Evolutionary conservation across 352 stramenopile species (phyloP), one percentile per base, ranked within the genome.

Genomic region (Phytophthora crassamura): DNA sequence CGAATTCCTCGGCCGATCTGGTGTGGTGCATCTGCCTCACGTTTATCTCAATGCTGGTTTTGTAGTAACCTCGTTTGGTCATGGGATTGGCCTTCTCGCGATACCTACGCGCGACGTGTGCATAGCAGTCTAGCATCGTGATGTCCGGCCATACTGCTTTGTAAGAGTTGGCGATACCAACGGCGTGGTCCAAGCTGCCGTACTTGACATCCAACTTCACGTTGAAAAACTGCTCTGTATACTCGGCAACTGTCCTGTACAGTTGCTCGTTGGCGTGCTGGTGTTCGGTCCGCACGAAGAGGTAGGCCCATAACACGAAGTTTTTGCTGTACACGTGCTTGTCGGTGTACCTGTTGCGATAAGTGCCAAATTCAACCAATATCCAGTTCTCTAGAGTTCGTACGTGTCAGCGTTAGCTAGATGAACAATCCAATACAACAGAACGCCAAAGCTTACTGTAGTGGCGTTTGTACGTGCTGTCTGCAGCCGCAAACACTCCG

Each of bases 391-490:
- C 53, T 25, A 25, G 22, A 25, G 22, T 25, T 25, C 22, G 22
- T 25, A 25, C 22, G 22, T 25, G 22, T 25, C 22, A 25, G 22
- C 22, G 22, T 25, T 25, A 25, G 22, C 3, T 25, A 25, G 3
- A 25, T 25, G 2, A 25, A 25, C 22, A 25, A 25, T 25, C 22
- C 22, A 25, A 25, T 25, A 25, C 22, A 25, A 3, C 22, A 25
- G 22, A 25, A 25, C 22, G 2, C 22, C 2, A 25, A 25, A 25
- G 22, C 22, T 25, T 25, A 25, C 22, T 3, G 4, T 40, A 64
- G 38, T 67, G 64, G 0, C 60, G 38, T 43, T 55, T 60, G 41
- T 72, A 67, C 2, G 47, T 63, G 4, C 47, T 57, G 25, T 73
- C 65, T 7, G 46, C 35, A 20, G 46, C 46, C 0, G 32, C 65